Evolutionary conservation across 129 eudicot genomes (phyloP).

Genomic region (Lactuca saligna): DNA sequence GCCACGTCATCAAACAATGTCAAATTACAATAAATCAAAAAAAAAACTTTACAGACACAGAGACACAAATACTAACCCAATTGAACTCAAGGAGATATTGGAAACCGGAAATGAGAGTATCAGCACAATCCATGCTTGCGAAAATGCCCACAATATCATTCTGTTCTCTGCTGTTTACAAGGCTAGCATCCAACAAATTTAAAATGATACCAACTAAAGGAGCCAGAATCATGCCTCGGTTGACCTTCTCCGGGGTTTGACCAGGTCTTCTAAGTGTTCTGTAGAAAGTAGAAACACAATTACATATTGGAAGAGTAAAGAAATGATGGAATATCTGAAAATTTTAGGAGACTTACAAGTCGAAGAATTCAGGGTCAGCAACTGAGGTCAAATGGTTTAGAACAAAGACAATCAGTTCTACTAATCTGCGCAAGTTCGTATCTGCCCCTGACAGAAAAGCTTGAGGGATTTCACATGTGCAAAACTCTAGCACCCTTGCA

Average conservation of each 20-base stretch:
- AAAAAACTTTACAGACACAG: not conserved
- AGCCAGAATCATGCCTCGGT: slow-evolving; percentile 92
- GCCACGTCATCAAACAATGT: slow-evolving; percentile 21
- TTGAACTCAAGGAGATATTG: slow-evolving; percentile 68
- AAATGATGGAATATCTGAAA: not conserved
- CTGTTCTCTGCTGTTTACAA: slow-evolving; percentile 39
- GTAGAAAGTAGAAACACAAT: slow-evolving; percentile 27
- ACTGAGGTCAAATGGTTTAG: slow-evolving; percentile 75
- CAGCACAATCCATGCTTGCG: slow-evolving; percentile 91
- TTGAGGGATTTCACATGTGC: slow-evolving; percentile 82
- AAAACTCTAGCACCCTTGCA: slow-evolving; percentile 88
- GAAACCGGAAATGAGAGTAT: slow-evolving; percentile 73
- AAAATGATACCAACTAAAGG: slow-evolving; percentile 90
- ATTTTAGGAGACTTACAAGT: slow-evolving; percentile 53
- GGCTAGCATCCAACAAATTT: slow-evolving; percentile 77
- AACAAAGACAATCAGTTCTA: slow-evolving; percentile 80
- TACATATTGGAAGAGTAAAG: no score
- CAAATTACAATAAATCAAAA: not conserved
- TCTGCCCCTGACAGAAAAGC: slow-evolving; percentile 86
- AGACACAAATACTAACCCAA: slow-evolving; percentile 57
- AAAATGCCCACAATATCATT: slow-evolving; percentile 72
- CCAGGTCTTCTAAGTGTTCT: slow-evolving; percentile 81
- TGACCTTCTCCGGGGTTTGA: slow-evolving; percentile 75
- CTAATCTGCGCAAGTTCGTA: slow-evolving; percentile 80
- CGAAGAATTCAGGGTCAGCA: slow-evolving; percentile 81